Evolutionary conservation across 306 rosid species (phyloP).

Genomic region (Quercus agrifolia): DNA sequence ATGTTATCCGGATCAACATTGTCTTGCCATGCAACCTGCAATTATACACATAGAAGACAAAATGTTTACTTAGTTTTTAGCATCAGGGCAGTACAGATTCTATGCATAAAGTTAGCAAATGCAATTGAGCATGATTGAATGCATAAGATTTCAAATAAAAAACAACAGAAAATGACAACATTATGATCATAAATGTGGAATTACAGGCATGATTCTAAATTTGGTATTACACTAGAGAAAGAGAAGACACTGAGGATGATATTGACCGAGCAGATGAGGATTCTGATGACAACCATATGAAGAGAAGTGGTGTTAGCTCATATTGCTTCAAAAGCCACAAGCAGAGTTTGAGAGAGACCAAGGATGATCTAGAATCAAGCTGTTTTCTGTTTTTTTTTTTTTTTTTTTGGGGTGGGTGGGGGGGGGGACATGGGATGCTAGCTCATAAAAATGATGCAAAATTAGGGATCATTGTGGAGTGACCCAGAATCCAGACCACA

Average conservation of each 20-base stretch:
- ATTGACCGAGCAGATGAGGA: background rate
- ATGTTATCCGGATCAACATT: constrained; percentile 78
- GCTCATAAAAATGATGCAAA: background rate
- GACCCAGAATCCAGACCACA: background rate
- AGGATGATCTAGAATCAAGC: background rate
- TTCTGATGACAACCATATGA: background rate
- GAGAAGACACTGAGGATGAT: background rate
- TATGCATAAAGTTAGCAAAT: background rate
- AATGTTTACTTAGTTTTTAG: background rate
- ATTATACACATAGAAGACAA: constrained; percentile 17
- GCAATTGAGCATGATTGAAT: background rate
- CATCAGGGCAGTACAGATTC: background rate
- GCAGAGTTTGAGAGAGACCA: background rate
- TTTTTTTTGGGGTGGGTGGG: background rate
- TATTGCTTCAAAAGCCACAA: background rate
- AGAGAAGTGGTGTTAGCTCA: background rate
- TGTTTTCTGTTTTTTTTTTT: no score
- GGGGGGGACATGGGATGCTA: background rate
- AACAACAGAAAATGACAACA: background rate
- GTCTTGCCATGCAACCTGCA: constrained; percentile 83
- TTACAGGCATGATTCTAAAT: background rate
- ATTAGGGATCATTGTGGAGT: background rate
- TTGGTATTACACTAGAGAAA: background rate
- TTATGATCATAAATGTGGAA: background rate
- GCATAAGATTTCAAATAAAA: background rate